Percentiles rank a stretch among this genome's conserved stretches.
These are phyloP conservation scores for Pyracantha coccinea DNA, from an alignment of 331 rosid species.

Conservation along the genomic window DNA sequence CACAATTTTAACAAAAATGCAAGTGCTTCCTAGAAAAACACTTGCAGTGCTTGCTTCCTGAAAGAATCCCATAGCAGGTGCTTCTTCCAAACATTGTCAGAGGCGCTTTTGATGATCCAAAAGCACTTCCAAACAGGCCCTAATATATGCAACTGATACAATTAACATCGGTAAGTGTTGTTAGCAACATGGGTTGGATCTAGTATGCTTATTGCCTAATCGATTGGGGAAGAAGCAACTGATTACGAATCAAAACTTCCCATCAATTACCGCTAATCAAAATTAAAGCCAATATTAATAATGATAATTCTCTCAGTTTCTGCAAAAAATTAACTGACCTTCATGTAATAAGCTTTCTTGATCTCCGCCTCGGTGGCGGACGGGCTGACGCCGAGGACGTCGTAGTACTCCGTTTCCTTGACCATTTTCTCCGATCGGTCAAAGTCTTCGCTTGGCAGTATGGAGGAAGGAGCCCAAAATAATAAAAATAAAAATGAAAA, in stretches of 20 bases:
- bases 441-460: neutral
- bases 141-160: no score
- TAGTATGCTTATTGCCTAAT: neutral
- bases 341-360: slow-evolving; percentile 93
- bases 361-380: slow-evolving; percentile 88
- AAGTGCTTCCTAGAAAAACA: no score
- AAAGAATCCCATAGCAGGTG: no score
- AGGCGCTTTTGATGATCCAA: no score
- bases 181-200: neutral
- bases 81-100: no score
- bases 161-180: no score
- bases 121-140: no score
- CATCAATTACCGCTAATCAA: neutral
- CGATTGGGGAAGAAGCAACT: neutral
- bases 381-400: slow-evolving; percentile 85
- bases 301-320: neutral
- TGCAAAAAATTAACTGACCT: slow-evolving; percentile 33
- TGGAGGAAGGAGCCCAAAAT: neutral
- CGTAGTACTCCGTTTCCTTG: slow-evolving; percentile 95
- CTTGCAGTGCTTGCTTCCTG: no score
- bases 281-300: neutral
- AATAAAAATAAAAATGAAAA: neutral
- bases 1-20: no score
- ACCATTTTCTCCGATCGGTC: slow-evolving; percentile 52
- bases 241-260: neutral